Base-by-base conservation (phyloP, 768 basidiomycete species). In the Auricularia auricula-judae region DNA sequence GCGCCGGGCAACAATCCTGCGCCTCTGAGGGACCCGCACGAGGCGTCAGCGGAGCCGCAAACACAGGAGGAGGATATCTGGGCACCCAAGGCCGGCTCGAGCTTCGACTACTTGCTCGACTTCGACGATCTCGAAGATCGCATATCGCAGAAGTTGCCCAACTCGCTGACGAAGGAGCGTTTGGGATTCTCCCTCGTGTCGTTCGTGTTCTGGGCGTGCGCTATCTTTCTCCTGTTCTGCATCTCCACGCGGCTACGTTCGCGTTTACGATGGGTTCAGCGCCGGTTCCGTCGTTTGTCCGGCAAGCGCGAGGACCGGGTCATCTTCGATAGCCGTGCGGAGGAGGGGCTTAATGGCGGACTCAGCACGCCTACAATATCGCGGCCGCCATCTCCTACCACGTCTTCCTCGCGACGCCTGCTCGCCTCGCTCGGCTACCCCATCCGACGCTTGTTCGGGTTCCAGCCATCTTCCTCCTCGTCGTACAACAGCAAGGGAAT, bases 111-210 rank as follows among this genome's bases (percentile, higher is more conserved):
- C 33, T 84, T 86, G 68, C 72, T 84, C 60, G 81, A 81, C 64
- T 71, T 89, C 21, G 81, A 82, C 58, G 80, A 76, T 12, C 76
- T 89, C 54, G 88, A 90, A 71, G 81, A 87, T 70, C 78, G 73
- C 44, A 75, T 91, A 51, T 81, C 84, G 33, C 81, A 84, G n/a
- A 87, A 86, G 70, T 75, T 92, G 23, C 88, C 88, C 10, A 69
- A 81, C 12, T 83, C 81, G 10, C 75, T 92, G 29, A 83, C 81
- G 7, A 78, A 87, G 35, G 75, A 80, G 36, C 42, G 65, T 8
- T 34, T 65, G 21, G 68, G 68, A 1, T 68, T 68, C 36, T 66
- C 68, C 5, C 43, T 67, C n/a, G 47, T 68, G 3, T 23, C 66
- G 36, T 34, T 69, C 36, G 16, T 66, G 7, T 59, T 68, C 29